These are phyloP conservation scores for Alloteropsis angusta DNA, from an alignment of 202 grass and related monocot genomes.

Conservation along the genomic window DNA sequence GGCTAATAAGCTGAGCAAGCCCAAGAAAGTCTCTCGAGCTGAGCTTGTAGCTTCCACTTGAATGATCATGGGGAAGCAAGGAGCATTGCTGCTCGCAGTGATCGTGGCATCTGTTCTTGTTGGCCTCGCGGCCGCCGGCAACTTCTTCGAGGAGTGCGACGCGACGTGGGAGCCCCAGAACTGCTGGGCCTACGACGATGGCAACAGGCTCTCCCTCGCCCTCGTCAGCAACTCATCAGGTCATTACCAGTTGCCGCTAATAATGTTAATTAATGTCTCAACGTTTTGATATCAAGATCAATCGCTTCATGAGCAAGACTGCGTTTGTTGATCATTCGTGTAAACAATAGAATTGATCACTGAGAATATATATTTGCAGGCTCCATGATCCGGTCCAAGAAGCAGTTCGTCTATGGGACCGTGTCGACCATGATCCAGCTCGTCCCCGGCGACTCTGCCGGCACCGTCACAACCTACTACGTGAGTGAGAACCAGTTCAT, in stretches of 20 bases:
- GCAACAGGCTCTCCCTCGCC: constrained; percentile 47
- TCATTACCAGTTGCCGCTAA: background rate
- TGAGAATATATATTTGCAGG: background rate
- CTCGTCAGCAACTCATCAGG: constrained; percentile 41
- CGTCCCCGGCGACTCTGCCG: constrained; percentile 51
- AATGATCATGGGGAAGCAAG: background rate
- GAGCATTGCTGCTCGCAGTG: background rate
- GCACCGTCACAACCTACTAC: constrained; percentile 65
- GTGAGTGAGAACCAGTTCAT: constrained; percentile 8
- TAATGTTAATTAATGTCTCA: background rate
- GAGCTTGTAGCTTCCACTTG: background rate
- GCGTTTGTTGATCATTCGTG: background rate
- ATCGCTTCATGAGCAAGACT: background rate
- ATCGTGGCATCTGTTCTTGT: background rate
- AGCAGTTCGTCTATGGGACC: constrained; percentile 41
- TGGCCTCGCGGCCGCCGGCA: constrained; percentile 13
- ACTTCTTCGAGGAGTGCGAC: constrained; percentile 44
- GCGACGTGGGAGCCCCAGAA: constrained; percentile 56
- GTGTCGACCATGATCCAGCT: constrained; percentile 56
- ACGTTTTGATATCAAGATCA: background rate
- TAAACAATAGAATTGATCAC: background rate
- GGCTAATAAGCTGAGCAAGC: background rate
- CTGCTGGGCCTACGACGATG: constrained; percentile 36
- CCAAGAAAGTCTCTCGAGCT: background rate
- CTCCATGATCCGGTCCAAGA: constrained; percentile 51